Conservation (phyloP, 225 moss, liverwort and hornwort species). For the Thuidium tamariscinum region DNA sequence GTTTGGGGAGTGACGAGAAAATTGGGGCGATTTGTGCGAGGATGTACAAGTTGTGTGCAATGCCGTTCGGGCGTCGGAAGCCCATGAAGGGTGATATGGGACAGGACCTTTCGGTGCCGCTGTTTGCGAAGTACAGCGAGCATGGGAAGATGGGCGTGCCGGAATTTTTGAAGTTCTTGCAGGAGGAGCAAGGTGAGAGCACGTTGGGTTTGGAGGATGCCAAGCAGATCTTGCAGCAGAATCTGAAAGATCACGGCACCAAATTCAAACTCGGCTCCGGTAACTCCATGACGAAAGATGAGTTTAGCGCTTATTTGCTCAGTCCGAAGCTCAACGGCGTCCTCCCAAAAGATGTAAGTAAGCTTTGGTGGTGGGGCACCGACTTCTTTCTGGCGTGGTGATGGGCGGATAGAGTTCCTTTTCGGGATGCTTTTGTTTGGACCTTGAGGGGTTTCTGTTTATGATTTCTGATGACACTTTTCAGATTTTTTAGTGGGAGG, state of each 20-base stretch:
- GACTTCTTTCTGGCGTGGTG: neutral
- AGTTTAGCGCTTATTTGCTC: slow-evolving; percentile 34
- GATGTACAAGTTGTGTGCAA: slow-evolving; percentile 2
- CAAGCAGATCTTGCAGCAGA: slow-evolving; percentile 24
- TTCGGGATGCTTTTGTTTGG: neutral
- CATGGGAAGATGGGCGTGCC: slow-evolving; percentile 26
- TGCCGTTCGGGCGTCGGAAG: slow-evolving; percentile 4
- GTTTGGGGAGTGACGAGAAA: neutral
- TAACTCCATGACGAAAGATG: slow-evolving; percentile 11
- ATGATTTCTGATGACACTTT: neutral
- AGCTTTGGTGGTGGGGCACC: neutral
- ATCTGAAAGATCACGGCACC: slow-evolving; percentile 1
- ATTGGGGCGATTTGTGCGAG: neutral
- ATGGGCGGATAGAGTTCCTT: neutral
- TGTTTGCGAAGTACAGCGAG: slow-evolving; percentile 56
- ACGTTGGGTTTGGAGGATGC: slow-evolving; percentile 26
- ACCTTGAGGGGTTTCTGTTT: neutral
- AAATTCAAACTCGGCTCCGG: neutral
- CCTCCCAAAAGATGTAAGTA: neutral
- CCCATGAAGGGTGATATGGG: neutral
- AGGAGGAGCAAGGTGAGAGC: slow-evolving; percentile 44
- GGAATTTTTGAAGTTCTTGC: slow-evolving; percentile 44
- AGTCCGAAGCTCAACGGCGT: slow-evolving; percentile 10
- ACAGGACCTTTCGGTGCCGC: slow-evolving; percentile 10
- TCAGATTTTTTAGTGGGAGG: neutral